Percentiles rank a stretch among this genome's conserved stretches.
Conservation (phyloP, 2,329 filamentous ascomycete species). For the Arthrinium phaeospermum region DNA sequence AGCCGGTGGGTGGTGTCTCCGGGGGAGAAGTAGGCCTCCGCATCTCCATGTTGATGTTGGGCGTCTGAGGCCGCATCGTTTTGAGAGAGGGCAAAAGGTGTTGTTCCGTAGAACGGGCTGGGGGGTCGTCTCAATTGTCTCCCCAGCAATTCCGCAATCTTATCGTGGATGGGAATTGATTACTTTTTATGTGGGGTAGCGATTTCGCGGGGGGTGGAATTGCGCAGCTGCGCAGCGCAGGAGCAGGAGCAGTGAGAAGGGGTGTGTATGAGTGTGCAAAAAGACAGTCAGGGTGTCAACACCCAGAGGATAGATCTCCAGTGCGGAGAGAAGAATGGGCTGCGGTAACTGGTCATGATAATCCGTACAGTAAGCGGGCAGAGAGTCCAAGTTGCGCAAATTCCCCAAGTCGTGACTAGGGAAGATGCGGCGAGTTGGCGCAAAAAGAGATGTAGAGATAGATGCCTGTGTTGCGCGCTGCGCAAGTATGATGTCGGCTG, state of each 20-base stretch:
- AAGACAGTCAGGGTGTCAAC: constrained; percentile 46
- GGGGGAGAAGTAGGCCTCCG: constrained; percentile 47
- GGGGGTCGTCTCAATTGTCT: constrained; percentile 1
- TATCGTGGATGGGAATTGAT: constrained; percentile 29
- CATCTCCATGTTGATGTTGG: constrained; percentile 31
- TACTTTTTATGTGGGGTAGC: constrained; percentile 35
- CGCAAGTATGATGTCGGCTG: constrained; percentile 9
- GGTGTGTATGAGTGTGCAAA: constrained; percentile 22
- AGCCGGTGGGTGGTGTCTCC: constrained; percentile 45
- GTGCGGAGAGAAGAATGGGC: constrained; percentile 47
- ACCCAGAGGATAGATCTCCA: constrained; percentile 53
- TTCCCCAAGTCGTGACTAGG: neutral
- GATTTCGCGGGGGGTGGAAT: constrained; percentile 37
- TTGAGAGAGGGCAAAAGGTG: neutral
- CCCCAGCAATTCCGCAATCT: constrained; percentile 35
- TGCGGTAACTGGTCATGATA: constrained; percentile 55
- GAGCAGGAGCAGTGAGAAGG: constrained; percentile 27
- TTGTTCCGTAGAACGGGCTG: constrained; percentile 30
- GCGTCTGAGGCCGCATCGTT: constrained; percentile 39
- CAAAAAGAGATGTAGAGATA: neutral
- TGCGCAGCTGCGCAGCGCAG: constrained; percentile 18
- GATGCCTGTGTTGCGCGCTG: constrained; percentile 7
- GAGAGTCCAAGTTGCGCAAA: constrained; percentile 28
- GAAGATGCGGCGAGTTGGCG: constrained; percentile 17
- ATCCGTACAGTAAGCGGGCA: constrained; percentile 36